Base-by-base conservation (phyloP, 192 early-diverging fungal genomes). In the Backusella circina region DNA sequence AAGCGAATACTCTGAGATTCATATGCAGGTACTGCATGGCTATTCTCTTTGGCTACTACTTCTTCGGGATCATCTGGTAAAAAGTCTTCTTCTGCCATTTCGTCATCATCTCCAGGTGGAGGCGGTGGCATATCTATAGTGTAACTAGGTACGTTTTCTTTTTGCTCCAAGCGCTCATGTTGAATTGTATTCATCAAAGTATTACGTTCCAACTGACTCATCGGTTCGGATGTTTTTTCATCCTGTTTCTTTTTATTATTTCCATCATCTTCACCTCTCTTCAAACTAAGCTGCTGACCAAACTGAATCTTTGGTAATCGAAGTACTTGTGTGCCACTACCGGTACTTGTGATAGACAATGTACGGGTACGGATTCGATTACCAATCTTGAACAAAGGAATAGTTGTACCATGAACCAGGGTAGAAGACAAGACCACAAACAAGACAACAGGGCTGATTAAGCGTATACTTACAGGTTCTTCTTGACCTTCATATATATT, bases 401-500 rank as follows among this genome's bases (percentile, higher is more conserved):
- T 91, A 6, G 93, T 92, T 5, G 90, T 84, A 54, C 95, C 95
- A 73, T 97, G 95, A 26, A 94, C 88, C n/a, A 97, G 44, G 7
- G 95, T 91, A 33, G 92, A 93, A 5, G 89, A 85, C 10, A 96
- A 74, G 18, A 97, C 94, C 65, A 95, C 65, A 61, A 93, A 90
- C 70, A 88, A 80, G 0, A 93, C 90, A 5, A 94, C 82, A 7
- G 91, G 90, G 41, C 79, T 74, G 30, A 87, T 78, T 28, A 85
- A 57, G 3, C 41, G 75, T 2, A 83, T 67, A 23, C 67, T 67
- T 1, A 75, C 54, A 28, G 67, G 72, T 2, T 73, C 47, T 50
- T 67, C 33, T 35, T 66, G 21, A 8, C 68, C 77, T 12, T 65
- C 37, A 31, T 71, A 75, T 2, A 78, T 68, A 23, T 75, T 32